A percentile compares a stretch with the other conserved stretches of the same genome.
phyloP scores from a whole-genome alignment of 176 grass and related monocot species.

The Oryza longistaminata region DNA sequence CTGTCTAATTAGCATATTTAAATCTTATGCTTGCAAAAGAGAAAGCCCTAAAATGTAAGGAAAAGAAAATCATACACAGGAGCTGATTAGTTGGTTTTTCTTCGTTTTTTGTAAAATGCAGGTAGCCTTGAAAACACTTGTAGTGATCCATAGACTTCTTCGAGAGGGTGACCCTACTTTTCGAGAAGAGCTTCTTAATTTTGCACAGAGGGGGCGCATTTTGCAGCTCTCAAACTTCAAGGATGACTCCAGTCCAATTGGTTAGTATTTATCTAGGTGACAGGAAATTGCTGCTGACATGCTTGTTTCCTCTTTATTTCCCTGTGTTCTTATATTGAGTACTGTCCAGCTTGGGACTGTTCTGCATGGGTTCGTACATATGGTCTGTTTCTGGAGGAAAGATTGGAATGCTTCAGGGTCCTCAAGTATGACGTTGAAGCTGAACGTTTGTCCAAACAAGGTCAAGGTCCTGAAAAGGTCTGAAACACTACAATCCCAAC shows the following conservation, averaged over 20 bases:
- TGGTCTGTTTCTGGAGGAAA: constrained; percentile 93
- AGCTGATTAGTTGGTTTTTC: background rate
- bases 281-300: background rate
- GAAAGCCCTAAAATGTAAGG: background rate
- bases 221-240: constrained; percentile 98
- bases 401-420: constrained; percentile 93
- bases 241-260: constrained; percentile 94
- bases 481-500: constrained; percentile 26
- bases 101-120: constrained; percentile 26
- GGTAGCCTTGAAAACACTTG: constrained; percentile 91
- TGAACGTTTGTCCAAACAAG: constrained; percentile 81
- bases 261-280: constrained; percentile 45
- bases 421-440: constrained; percentile 97
- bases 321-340: background rate
- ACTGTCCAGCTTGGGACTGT: constrained; percentile 90
- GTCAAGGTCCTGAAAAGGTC: constrained; percentile 92
- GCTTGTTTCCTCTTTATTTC: constrained; percentile 21
- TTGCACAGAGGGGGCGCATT: constrained; percentile 85
- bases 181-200: constrained; percentile 96
- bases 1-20: background rate
- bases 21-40: background rate
- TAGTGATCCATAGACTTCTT: constrained; percentile 93
- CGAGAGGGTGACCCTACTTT: constrained; percentile 95
- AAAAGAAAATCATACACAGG: background rate
- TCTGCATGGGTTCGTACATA: constrained; percentile 98